phyloP scores from a whole-genome alignment of 768 basidiomycete species.

The Pleurotus platypus region DNA sequence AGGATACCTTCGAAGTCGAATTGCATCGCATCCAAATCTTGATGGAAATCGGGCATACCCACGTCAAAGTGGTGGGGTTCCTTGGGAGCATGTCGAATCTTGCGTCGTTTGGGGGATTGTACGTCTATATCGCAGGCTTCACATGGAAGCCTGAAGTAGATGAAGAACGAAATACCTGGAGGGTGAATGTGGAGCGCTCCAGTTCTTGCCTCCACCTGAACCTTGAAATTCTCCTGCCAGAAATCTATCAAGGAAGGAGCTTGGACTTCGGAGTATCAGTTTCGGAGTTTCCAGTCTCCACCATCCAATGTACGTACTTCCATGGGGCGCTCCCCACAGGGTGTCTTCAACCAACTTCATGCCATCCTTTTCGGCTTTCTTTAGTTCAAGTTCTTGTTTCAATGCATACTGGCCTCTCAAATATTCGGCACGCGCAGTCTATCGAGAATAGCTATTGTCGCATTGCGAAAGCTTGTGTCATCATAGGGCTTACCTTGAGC shows the following conservation, averaged over 20 bases:
- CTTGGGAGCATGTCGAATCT: conserved; percentile 18
- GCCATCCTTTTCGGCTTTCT: conserved; percentile 53
- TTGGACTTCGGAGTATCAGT: conserved; percentile 42
- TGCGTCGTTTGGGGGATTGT: conserved; percentile 47
- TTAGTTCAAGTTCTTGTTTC: conserved; percentile 46
- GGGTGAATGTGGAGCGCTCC: conserved; percentile 37
- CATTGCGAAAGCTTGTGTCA: background rate
- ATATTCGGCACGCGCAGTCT: conserved; percentile 68
- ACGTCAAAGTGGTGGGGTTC: conserved; percentile 10
- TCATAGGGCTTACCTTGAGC: conserved; percentile 48
- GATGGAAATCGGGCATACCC: conserved; percentile 8
- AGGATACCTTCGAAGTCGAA: conserved; percentile 11
- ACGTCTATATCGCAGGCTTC: conserved; percentile 25
- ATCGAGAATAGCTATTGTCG: background rate
- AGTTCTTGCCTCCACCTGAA: conserved; percentile 63
- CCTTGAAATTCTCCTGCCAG: conserved; percentile 70
- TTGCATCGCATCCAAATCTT: conserved; percentile 16
- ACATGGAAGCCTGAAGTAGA: too few species aligned
- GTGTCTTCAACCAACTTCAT: conserved; percentile 54
- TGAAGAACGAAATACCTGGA: conserved; percentile 20
- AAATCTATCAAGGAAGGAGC: conserved; percentile 67
- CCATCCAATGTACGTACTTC: conserved; percentile 41
- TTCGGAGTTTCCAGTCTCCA: background rate
- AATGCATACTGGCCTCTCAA: conserved; percentile 55
- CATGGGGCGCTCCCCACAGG: conserved; percentile 62